Conservation (phyloP, 2,329 filamentous ascomycete species). For the Aspergillus udagawae region DNA sequence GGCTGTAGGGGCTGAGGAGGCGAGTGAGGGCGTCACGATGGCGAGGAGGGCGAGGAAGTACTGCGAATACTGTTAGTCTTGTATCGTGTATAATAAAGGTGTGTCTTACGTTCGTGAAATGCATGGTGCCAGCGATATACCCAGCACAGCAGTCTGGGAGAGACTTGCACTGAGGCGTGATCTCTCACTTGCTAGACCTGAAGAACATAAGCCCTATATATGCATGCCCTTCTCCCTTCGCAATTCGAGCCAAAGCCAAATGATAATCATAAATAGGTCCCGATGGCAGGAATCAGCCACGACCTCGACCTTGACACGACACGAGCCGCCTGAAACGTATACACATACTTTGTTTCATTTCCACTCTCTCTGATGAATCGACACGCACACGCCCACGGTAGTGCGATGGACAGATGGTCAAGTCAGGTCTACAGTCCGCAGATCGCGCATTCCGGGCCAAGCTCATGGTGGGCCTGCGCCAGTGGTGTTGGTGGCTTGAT, state of each 20-base stretch:
- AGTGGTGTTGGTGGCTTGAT: not conserved
- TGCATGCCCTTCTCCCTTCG: too few relatives aligned
- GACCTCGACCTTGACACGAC: not conserved
- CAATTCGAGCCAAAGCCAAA: not conserved
- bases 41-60: conserved; percentile 18
- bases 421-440: not conserved
- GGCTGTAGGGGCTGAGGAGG: conserved; percentile 18
- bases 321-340: not conserved
- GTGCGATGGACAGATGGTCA: not conserved
- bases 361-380: not conserved
- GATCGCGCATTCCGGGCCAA: not conserved
- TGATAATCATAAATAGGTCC: not conserved
- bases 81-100: conserved; percentile 42
- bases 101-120: conserved; percentile 6
- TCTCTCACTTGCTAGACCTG: too few relatives aligned
- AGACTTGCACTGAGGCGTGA: too few relatives aligned
- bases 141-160: not conserved
- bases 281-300: not conserved
- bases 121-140: conserved; percentile 2
- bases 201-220: too few relatives aligned
- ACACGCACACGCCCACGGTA: not conserved
- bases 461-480: not conserved
- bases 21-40: conserved; percentile 17
- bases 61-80: not conserved
- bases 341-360: not conserved